Conservation (phyloP, 768 basidiomycete genomes). For the Leccinum uliginosum region DNA sequence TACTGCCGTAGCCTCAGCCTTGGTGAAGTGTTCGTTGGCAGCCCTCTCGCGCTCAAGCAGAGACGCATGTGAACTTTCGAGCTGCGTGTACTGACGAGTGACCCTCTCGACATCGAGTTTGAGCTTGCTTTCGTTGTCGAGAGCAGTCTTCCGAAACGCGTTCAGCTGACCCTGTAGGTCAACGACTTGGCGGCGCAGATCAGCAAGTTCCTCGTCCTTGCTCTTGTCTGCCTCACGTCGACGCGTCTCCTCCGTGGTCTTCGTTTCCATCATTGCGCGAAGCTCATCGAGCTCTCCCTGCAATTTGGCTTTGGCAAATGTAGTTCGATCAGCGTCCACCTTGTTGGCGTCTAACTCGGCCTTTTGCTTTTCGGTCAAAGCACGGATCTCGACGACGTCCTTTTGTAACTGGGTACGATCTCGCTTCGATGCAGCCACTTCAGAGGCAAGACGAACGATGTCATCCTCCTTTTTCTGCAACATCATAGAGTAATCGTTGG, state of each 20-base stretch:
- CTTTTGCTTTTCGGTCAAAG: conserved; percentile 60
- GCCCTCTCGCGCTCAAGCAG: conserved; percentile 58
- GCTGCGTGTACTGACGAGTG: conserved; percentile 52
- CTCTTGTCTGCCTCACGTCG: conserved; percentile 81
- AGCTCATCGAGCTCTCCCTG: conserved; percentile 85
- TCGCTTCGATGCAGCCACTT: conserved; percentile 49
- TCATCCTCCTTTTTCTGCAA: conserved; percentile 77
- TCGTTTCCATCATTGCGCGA: conserved; percentile 77
- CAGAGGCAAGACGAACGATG: conserved; percentile 47
- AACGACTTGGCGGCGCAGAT: conserved; percentile 60
- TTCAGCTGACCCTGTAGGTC: conserved; percentile 65
- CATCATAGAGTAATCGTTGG: conserved; percentile 69
- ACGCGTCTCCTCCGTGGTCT: conserved; percentile 80
- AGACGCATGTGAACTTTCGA: conserved; percentile 59
- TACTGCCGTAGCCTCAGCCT: conserved; percentile 43
- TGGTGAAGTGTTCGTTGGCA: conserved; percentile 46
- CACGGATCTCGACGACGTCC: conserved; percentile 65
- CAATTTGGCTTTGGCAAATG: conserved; percentile 51
- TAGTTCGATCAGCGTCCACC: conserved; percentile 45
- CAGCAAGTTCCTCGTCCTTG: conserved; percentile 77
- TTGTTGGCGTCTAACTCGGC: conserved; percentile 59
- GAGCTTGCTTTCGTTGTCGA: conserved; percentile 68
- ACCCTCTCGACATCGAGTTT: conserved; percentile 71
- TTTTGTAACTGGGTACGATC: conserved; percentile 53
- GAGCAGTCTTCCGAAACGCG: conserved; percentile 54